Percentiles rank a stretch among this genome's conserved stretches.
Conservation (phyloP, 495 filamentous ascomycete species). For the Penicillium simplicissimum region DNA sequence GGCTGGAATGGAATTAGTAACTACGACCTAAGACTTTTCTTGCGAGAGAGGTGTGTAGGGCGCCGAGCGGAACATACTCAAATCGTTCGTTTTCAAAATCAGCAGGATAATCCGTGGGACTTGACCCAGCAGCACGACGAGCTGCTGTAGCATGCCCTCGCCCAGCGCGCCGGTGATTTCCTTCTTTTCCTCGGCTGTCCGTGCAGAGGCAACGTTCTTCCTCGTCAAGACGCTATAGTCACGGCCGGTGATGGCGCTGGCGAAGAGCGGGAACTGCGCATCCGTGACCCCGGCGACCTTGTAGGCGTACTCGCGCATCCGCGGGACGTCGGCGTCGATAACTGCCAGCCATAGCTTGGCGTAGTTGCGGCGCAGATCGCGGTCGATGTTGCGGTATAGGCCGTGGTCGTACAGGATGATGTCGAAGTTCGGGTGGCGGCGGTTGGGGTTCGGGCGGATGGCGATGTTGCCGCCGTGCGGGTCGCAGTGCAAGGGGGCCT, state of each 20-base stretch:
- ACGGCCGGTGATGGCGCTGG: constrained; percentile 92
- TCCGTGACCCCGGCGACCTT: constrained; percentile 89
- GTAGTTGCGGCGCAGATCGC: constrained; percentile 75
- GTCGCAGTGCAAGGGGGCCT: constrained; percentile 93
- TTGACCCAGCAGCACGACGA: constrained; percentile 84
- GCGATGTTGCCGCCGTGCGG: constrained; percentile 98
- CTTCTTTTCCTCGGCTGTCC: constrained; percentile 74
- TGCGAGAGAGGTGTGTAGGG: background rate
- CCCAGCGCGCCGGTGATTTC: constrained; percentile 78
- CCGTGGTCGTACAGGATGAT: constrained; percentile 98
- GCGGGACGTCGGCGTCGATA: constrained; percentile 77
- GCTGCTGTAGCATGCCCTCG: constrained; percentile 81
- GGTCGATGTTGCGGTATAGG: constrained; percentile 89
- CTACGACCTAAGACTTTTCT: background rate
- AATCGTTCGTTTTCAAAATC: constrained; percentile 97
- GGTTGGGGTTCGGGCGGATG: constrained; percentile 68
- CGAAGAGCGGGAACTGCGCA: constrained; percentile 93
- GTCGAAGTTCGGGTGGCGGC: constrained; percentile 80
- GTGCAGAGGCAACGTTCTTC: constrained; percentile 59
- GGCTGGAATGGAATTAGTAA: constrained; percentile 44
- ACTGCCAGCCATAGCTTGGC: constrained; percentile 98
- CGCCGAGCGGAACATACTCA: constrained; percentile 55
- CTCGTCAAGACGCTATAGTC: constrained; percentile 76
- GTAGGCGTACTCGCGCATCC: constrained; percentile 84
- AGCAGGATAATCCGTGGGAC: constrained; percentile 91